Evolutionary conservation across 768 basidiomycete genomes (phyloP).

Genomic region (Macrolepiota albuminosa): DNA sequence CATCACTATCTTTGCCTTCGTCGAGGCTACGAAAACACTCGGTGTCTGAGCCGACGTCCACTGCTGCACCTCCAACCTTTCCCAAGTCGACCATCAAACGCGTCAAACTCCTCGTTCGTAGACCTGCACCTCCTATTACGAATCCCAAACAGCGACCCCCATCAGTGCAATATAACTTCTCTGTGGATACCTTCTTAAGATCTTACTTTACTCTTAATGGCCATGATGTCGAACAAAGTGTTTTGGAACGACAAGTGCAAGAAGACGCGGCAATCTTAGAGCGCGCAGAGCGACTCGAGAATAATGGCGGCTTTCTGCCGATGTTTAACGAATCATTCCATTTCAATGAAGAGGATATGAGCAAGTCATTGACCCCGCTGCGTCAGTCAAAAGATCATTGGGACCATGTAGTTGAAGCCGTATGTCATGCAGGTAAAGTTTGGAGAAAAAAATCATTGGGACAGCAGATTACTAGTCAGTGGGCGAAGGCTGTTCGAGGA

Average conservation of each 20-base stretch:
- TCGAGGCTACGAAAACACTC: not conserved
- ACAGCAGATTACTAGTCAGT: conserved; percentile 41
- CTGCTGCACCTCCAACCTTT: conserved; percentile 13
- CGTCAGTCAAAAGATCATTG: conserved; percentile 45
- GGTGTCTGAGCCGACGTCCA: not conserved
- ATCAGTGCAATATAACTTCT: conserved; percentile 43
- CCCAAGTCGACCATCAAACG: conserved; percentile 48
- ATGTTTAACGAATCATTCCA: conserved; percentile 30
- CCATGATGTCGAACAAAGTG: conserved; percentile 38
- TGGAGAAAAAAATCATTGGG: conserved; percentile 28
- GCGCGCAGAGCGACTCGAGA: conserved; percentile 28
- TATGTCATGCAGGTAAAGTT: conserved; percentile 23
- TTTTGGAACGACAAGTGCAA: conserved; percentile 17
- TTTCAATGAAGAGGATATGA: conserved; percentile 19
- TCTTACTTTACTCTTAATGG: conserved; percentile 59
- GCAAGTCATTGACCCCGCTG: conserved; percentile 23
- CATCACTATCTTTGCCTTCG: conserved; percentile 2
- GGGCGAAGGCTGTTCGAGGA: conserved; percentile 60
- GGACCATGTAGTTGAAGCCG: conserved; percentile 53
- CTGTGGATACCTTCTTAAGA: conserved; percentile 50
- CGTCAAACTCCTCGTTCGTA: conserved; percentile 62
- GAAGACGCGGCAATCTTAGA: conserved; percentile 31
- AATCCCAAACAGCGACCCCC: conserved; percentile 67
- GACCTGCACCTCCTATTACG: conserved; percentile 54
- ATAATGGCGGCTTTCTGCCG: conserved; percentile 36